These are phyloP conservation scores for Xylariaceae sp. DNA, from an alignment of 2,329 filamentous ascomycete species.

Conservation along the genomic window DNA sequence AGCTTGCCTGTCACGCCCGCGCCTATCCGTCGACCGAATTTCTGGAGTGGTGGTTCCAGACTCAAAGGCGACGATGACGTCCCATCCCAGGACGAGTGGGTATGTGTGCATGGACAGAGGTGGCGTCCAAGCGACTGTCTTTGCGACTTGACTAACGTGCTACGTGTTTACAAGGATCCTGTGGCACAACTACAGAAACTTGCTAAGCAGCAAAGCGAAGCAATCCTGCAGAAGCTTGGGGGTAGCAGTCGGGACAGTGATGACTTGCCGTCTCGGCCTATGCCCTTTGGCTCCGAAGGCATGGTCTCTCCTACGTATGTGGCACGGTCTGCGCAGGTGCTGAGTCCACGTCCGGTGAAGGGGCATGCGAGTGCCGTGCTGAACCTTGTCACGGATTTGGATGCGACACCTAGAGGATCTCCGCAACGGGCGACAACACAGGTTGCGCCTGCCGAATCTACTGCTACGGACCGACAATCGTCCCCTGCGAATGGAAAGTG, in stretches of 20 bases:
- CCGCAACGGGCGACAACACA: too few species aligned
- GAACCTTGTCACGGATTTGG: constrained; percentile 20
- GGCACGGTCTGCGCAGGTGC: constrained; percentile 36
- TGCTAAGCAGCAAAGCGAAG: constrained; percentile 62
- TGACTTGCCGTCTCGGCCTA: constrained; percentile 47
- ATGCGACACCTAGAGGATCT: neutral
- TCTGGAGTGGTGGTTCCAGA: constrained; percentile 53
- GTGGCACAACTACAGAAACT: constrained; percentile 67
- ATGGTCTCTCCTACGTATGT: constrained; percentile 45
- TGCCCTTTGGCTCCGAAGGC: constrained; percentile 54
- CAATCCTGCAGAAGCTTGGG: constrained; percentile 53
- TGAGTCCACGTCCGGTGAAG: constrained; percentile 45
- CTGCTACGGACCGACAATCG: too few species aligned
- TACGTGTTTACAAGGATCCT: constrained; percentile 61
- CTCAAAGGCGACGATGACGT: constrained; percentile 58
- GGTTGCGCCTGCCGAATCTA: too few species aligned
- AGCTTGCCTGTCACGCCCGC: constrained; percentile 90
- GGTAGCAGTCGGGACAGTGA: constrained; percentile 35
- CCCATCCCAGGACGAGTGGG: constrained; percentile 86
- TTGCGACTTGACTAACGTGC: constrained; percentile 55
- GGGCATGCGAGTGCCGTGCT: constrained; percentile 32
- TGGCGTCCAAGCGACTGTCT: constrained; percentile 52
- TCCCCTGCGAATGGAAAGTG: too few species aligned
- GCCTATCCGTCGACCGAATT: constrained; percentile 66
- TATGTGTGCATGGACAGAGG: constrained; percentile 66